phyloP scores from a whole-genome alignment of 2,329 filamentous ascomycete species.

The Aureobasidium leucospermi region DNA sequence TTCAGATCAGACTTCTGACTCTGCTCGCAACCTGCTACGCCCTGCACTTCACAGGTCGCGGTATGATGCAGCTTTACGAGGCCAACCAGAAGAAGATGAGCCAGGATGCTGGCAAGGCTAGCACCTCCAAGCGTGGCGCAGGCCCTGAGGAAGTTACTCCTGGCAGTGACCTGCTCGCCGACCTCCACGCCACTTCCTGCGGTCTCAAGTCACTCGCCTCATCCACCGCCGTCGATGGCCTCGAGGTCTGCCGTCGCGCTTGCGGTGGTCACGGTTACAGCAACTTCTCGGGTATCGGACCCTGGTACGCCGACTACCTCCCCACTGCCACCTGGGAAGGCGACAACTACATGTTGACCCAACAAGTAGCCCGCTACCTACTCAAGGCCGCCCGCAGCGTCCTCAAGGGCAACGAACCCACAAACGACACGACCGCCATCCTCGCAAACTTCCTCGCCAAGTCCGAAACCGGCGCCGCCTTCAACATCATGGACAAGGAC shows the following conservation, averaged over 20 bases:
- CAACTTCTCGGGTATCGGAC: constrained; percentile 67
- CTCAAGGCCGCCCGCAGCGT: constrained; percentile 68
- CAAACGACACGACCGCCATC: constrained; percentile 63
- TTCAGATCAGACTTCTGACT: constrained; percentile 65
- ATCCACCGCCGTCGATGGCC: constrained; percentile 64
- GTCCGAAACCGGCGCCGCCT: constrained; percentile 63
- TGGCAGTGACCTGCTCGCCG: constrained; percentile 61
- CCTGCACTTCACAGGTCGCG: constrained; percentile 70
- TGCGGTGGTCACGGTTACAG: constrained; percentile 73
- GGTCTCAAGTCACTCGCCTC: constrained; percentile 68
- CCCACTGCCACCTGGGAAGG: constrained; percentile 68
- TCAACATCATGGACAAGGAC: constrained; percentile 65
- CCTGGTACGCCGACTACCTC: constrained; percentile 68
- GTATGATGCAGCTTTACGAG: constrained; percentile 67
- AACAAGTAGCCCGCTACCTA: constrained; percentile 70
- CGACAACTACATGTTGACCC: constrained; percentile 76
- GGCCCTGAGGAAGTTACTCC: constrained; percentile 62
- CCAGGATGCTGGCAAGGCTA: constrained; percentile 35
- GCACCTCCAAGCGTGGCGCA: constrained; percentile 45
- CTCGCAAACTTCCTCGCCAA: constrained; percentile 57
- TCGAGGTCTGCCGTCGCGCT: constrained; percentile 66
- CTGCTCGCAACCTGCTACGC: constrained; percentile 68
- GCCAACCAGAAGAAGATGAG: constrained; percentile 64
- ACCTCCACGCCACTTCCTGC: constrained; percentile 70
- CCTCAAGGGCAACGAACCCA: constrained; percentile 54